These are phyloP conservation scores for Termitomyces eurrhizus DNA, from an alignment of 768 basidiomycete genomes.

Conservation along the genomic window DNA sequence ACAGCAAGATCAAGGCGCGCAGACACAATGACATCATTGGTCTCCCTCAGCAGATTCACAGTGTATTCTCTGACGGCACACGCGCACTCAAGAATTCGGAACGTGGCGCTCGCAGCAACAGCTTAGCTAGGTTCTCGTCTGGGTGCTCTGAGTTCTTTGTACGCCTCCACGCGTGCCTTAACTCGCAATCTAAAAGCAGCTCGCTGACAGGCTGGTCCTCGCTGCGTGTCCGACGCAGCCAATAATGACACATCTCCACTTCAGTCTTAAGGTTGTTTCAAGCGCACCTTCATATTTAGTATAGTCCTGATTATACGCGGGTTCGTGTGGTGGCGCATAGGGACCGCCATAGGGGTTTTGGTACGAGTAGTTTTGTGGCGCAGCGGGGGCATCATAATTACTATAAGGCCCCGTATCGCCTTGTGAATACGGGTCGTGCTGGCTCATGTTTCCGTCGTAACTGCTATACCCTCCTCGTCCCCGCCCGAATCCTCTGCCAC, in stretches of 20 bases:
- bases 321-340: conserved; percentile 45
- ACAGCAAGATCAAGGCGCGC: conserved; percentile 36
- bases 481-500: conserved; percentile 46
- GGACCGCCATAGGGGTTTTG: conserved; percentile 60
- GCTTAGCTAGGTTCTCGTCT: conserved; percentile 38
- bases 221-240: conserved; percentile 32
- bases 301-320: conserved; percentile 58
- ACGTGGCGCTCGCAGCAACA: conserved; percentile 39
- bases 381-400: conserved; percentile 52
- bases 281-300: conserved; percentile 83
- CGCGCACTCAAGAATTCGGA: conserved; percentile 23
- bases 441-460: conserved; percentile 52
- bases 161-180: conserved; percentile 47
- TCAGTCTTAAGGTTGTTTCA: conserved; percentile 56
- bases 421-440: conserved; percentile 49
- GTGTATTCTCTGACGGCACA: conserved; percentile 23
- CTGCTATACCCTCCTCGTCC: conserved; percentile 52
- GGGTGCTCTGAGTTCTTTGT: conserved; percentile 25
- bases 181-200: conserved; percentile 34
- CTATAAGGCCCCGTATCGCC: conserved; percentile 63
- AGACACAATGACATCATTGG: conserved; percentile 28
- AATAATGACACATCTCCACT: conserved; percentile 24
- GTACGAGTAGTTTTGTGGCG: conserved; percentile 62
- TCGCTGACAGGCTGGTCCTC: conserved; percentile 19
- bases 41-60: conserved; percentile 16